Percentiles rank a stretch among this genome's conserved stretches.
phyloP scores from a whole-genome alignment of 2,329 filamentous ascomycete species.

The Aspergillus proliferans region DNA sequence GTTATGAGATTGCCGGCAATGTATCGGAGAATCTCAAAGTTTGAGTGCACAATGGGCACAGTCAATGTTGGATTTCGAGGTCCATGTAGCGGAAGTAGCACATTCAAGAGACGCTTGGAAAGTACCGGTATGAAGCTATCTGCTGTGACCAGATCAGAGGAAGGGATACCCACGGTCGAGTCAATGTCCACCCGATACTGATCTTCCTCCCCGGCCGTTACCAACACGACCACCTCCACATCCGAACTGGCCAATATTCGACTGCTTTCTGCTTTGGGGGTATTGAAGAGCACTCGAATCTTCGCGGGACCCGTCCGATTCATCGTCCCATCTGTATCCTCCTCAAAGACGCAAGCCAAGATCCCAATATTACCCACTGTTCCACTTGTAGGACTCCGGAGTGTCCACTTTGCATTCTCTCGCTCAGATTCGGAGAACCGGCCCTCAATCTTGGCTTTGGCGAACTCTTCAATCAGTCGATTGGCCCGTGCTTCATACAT shows the following conservation, averaged over 20 bases:
- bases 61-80: slow-evolving; percentile 46
- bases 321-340: slow-evolving; percentile 37
- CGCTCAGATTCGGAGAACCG: slow-evolving; percentile 78
- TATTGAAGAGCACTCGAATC: slow-evolving; percentile 33
- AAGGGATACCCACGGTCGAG: slow-evolving; percentile 65
- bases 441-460: slow-evolving; percentile 78
- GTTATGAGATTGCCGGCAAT: slow-evolving; percentile 58
- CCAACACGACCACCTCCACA: slow-evolving; percentile 55
- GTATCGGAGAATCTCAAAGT: slow-evolving; percentile 68
- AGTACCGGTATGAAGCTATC: slow-evolving; percentile 70
- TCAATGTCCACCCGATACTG: slow-evolving; percentile 52
- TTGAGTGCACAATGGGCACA: slow-evolving; percentile 66
- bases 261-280: slow-evolving; percentile 21
- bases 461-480: slow-evolving; percentile 76
- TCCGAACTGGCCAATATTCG: slow-evolving; percentile 27
- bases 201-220: slow-evolving; percentile 59
- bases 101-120: slow-evolving; percentile 65
- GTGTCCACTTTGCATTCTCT: slow-evolving; percentile 72
- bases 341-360: slow-evolving; percentile 42
- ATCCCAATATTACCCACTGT: slow-evolving; percentile 50
- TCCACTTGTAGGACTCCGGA: slow-evolving; percentile 59
- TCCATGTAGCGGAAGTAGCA: slow-evolving; percentile 65
- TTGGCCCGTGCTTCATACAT: slow-evolving; percentile 70
- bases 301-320: slow-evolving; percentile 44
- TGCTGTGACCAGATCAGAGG: slow-evolving; percentile 64